phyloP scores from a whole-genome alignment of 192 early-diverging fungal genomes.

The Backusella sp. region DNA sequence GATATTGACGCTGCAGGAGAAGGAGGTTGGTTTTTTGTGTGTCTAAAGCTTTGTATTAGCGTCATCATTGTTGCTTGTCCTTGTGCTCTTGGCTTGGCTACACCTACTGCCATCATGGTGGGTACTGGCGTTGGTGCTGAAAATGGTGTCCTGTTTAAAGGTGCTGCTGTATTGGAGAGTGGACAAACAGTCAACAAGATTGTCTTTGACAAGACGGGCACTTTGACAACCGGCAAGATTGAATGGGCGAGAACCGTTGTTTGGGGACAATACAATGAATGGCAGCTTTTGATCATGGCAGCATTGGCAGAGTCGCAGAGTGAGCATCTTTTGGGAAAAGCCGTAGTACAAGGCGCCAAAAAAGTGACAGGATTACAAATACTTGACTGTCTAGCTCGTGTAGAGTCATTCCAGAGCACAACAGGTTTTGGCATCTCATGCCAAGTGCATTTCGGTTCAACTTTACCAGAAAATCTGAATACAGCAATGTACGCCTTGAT shows the following conservation, averaged over 20 bases:
- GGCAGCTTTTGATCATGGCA: slow-evolving; percentile 31
- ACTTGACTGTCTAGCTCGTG: slow-evolving; percentile 37
- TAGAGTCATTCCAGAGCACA: slow-evolving; percentile 61
- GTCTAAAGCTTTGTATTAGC: slow-evolving; percentile 84
- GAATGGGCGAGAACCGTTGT: slow-evolving; percentile 50
- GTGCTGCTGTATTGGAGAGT: slow-evolving; percentile 79
- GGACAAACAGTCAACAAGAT: slow-evolving; percentile 80
- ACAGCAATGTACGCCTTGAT: neutral
- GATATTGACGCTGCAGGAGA: slow-evolving; percentile 48
- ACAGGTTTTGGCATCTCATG: slow-evolving; percentile 37
- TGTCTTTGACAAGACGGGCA: slow-evolving; percentile 98
- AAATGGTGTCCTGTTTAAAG: slow-evolving; percentile 95
- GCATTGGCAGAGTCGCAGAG: slow-evolving; percentile 79
- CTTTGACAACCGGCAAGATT: slow-evolving; percentile 77
- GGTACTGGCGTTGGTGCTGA: slow-evolving; percentile 95
- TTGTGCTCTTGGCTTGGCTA: slow-evolving; percentile 93
- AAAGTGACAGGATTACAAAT: slow-evolving; percentile 24
- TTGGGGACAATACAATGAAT: slow-evolving; percentile 7
- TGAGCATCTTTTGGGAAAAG: slow-evolving; percentile 88
- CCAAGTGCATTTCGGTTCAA: slow-evolving; percentile 1
- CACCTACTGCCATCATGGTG: slow-evolving; percentile 98
- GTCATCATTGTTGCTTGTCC: slow-evolving; percentile 97
- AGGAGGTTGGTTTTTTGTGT: slow-evolving; percentile 70
- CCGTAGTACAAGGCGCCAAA: slow-evolving; percentile 62
- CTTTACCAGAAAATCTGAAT: neutral